Evolutionary conservation across 2,329 filamentous ascomycete genomes (phyloP).

Genomic region (Chaetomium strumarium): DNA sequence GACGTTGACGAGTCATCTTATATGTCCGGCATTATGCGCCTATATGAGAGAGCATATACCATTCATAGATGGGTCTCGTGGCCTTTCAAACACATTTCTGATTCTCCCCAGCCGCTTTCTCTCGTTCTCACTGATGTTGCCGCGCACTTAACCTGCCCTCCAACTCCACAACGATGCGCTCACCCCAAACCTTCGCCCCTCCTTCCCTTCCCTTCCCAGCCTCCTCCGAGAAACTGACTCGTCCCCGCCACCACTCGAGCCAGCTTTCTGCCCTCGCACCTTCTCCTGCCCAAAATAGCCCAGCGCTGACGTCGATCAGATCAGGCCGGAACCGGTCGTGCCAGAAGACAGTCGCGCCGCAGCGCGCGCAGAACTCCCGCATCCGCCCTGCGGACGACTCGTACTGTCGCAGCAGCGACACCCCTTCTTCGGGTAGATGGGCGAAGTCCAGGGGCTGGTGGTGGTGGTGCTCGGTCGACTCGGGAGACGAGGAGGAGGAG

Average conservation of each 20-base stretch:
- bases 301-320: conserved; percentile 59
- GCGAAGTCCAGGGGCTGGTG: conserved; percentile 30
- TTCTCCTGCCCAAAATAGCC: conserved; percentile 45
- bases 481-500: neutral
- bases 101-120: neutral
- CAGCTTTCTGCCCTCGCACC: conserved; percentile 52
- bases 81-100: neutral
- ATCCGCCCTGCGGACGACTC: conserved; percentile 47
- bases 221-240: conserved; percentile 57
- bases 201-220: conserved; percentile 31
- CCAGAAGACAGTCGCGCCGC: conserved; percentile 62
- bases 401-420: conserved; percentile 46
- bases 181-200: conserved; percentile 25
- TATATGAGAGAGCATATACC: neutral
- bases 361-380: conserved; percentile 56
- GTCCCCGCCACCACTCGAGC: conserved; percentile 55
- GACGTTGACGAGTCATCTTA: neutral
- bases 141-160: conserved; percentile 3
- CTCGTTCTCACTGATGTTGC: neutral
- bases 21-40: neutral
- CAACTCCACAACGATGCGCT: conserved; percentile 23
- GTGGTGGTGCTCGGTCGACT: neutral
- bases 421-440: conserved; percentile 34
- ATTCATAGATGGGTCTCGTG: neutral
- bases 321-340: conserved; percentile 46